Conservation (phyloP, 1,284 basidiomycete species). For the Heterobasidion occidentale region DNA sequence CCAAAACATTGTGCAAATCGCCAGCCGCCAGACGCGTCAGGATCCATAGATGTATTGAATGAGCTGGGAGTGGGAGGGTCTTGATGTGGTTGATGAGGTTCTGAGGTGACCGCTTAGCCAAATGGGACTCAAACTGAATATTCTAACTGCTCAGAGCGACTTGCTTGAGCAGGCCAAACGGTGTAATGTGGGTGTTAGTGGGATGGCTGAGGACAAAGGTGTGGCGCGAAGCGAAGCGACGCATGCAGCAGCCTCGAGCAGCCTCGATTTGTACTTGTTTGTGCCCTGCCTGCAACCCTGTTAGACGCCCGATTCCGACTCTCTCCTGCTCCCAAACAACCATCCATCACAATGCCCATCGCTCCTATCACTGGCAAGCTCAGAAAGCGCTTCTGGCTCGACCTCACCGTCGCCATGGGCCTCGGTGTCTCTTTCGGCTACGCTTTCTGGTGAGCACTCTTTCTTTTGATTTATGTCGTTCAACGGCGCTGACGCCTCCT, state of each 20-base stretch:
- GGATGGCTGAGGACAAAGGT: not conserved
- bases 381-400: constrained; percentile 82
- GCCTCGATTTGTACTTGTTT: not conserved
- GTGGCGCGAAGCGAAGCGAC: not conserved
- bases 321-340: constrained; percentile 5
- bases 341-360: constrained; percentile 44
- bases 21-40: constrained; percentile 89
- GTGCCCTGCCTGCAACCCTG: not conserved
- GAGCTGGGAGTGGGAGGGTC: constrained; percentile 8
- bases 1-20: constrained; percentile 99
- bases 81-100: not conserved
- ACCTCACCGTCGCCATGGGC: constrained; percentile 63
- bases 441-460: constrained; percentile 67
- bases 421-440: constrained; percentile 68
- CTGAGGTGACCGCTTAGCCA: not conserved
- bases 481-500: constrained; percentile 9
- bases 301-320: constrained; percentile 9
- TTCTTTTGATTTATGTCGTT: constrained; percentile 9
- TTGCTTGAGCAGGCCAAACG: not conserved
- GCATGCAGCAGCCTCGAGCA: not conserved
- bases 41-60: constrained; percentile 42
- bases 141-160: not conserved
- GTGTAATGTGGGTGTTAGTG: not conserved
- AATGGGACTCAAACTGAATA: not conserved
- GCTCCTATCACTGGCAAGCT: constrained; percentile 85